A percentile compares a stretch with the other conserved stretches of the same genome.
These are phyloP conservation scores for Boletus subcaerulescens DNA, from an alignment of 768 basidiomycete genomes.

Conservation along the genomic window DNA sequence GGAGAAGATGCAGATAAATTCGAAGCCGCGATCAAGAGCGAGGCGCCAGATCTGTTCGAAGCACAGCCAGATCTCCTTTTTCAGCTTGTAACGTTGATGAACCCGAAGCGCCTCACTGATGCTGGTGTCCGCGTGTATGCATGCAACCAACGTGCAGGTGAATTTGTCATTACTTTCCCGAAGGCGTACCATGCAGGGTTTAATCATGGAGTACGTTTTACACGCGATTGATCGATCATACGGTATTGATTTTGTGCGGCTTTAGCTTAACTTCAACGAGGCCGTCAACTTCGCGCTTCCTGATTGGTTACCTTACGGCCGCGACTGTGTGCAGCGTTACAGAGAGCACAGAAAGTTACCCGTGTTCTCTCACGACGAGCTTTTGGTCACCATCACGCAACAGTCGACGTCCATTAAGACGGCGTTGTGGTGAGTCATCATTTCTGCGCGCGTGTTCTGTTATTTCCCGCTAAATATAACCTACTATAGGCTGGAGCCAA, in stretches of 20 bases:
- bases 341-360: slow-evolving; percentile 89
- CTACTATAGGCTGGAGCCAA: slow-evolving; percentile 70
- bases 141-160: slow-evolving; percentile 95
- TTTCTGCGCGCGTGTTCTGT: slow-evolving; percentile 8
- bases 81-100: slow-evolving; percentile 97
- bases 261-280: slow-evolving; percentile 95
- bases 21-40: slow-evolving; percentile 89
- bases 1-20: slow-evolving; percentile 95
- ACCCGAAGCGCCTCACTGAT: slow-evolving; percentile 79
- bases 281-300: slow-evolving; percentile 98
- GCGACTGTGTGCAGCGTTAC: slow-evolving; percentile 87
- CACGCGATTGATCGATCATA: slow-evolving; percentile 24
- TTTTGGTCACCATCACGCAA: slow-evolving; percentile 95
- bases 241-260: slow-evolving; percentile 25
- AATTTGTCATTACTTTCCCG: slow-evolving; percentile 97
- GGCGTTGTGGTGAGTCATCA: slow-evolving; percentile 73
- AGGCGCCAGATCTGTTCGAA: slow-evolving; percentile 97
- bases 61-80: slow-evolving; percentile 96
- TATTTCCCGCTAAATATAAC: slow-evolving; percentile 20
- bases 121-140: slow-evolving; percentile 91
- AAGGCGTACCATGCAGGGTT: slow-evolving; percentile 98
- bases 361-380: slow-evolving; percentile 97
- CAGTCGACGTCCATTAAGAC: slow-evolving; percentile 91
- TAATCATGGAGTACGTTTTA: slow-evolving; percentile 86
- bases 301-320: slow-evolving; percentile 87